phyloP scores from a whole-genome alignment of 2,329 filamentous ascomycete genomes.

The Ceratocystiopsis brevicomis region DNA sequence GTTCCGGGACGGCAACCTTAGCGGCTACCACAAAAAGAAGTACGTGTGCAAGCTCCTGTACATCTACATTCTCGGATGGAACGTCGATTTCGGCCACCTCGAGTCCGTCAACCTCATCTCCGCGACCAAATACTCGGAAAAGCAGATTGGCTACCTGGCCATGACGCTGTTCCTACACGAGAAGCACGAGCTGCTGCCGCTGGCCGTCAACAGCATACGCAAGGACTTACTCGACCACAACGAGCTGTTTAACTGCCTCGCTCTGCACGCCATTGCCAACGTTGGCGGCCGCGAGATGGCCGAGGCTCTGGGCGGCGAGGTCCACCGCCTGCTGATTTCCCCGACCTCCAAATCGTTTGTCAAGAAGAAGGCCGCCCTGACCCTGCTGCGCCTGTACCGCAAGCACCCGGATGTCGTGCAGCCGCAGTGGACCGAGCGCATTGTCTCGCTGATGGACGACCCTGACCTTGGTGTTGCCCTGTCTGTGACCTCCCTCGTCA shows the following conservation, averaged over 20 bases:
- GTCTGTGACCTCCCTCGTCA: constrained; percentile 87
- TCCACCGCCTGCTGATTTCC: constrained; percentile 83
- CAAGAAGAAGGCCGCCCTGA: constrained; percentile 96
- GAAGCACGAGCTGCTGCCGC: constrained; percentile 82
- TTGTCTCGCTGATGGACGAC: constrained; percentile 98
- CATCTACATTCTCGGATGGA: constrained; percentile 97
- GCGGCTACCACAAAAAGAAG: constrained; percentile 99
- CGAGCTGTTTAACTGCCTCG: constrained; percentile 92
- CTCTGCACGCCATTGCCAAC: constrained; percentile 92
- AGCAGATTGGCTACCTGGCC: constrained; percentile 95
- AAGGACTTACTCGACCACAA: constrained; percentile 92
- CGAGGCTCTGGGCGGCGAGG: constrained; percentile 77
- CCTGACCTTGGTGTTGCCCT: constrained; percentile 82
- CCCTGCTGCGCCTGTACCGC: constrained; percentile 78
- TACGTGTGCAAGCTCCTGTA: constrained; percentile 99
- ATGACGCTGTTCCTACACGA: constrained; percentile 96
- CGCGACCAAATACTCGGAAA: constrained; percentile 92
- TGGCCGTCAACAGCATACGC: constrained; percentile 95
- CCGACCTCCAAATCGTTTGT: constrained; percentile 89
- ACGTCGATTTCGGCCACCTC: constrained; percentile 95
- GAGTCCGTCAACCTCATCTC: constrained; percentile 97
- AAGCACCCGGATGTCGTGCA: constrained; percentile 90
- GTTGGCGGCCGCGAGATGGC: constrained; percentile 95
- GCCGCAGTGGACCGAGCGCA: constrained; percentile 90
- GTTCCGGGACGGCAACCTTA: constrained; percentile 88